These are phyloP conservation scores for Vinca minor DNA, from an alignment of 257 asterid genomes.

Conservation along the genomic window DNA sequence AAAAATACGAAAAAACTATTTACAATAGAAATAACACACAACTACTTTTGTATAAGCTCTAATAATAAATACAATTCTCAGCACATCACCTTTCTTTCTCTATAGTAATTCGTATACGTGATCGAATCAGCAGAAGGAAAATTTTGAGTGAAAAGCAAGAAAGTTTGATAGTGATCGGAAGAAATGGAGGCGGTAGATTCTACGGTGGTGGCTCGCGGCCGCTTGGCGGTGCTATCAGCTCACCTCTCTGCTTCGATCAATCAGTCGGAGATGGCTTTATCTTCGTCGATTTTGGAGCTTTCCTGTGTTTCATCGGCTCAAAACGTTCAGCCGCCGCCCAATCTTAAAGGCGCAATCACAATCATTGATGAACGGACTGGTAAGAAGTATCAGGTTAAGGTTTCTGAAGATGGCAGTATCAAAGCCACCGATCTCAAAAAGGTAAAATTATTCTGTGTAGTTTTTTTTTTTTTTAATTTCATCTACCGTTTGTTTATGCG, in stretches of 20 bases:
- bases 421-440: slow-evolving; percentile 84
- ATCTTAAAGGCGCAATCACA: slow-evolving; percentile 55
- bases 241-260: slow-evolving; percentile 52
- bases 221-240: slow-evolving; percentile 82
- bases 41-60: too few species aligned
- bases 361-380: slow-evolving; percentile 81
- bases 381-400: slow-evolving; percentile 63
- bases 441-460: slow-evolving; percentile 24
- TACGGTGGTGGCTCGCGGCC: slow-evolving; percentile 63
- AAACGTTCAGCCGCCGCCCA: slow-evolving; percentile 44
- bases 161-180: not conserved
- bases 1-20: too few species aligned
- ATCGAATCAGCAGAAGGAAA: too few species aligned
- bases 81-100: too few species aligned
- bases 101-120: not conserved
- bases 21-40: too few species aligned
- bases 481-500: not conserved
- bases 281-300: slow-evolving; percentile 29
- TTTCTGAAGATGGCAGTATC: slow-evolving; percentile 77
- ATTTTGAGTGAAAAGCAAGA: not conserved
- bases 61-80: too few species aligned
- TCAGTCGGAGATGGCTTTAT: slow-evolving; percentile 21
- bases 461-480: not conserved
- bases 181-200: slow-evolving; percentile 43
- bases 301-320: slow-evolving; percentile 50